Conservation (phyloP, 208 protist species). For the Acanthamoeba rhysodes region DNA sequence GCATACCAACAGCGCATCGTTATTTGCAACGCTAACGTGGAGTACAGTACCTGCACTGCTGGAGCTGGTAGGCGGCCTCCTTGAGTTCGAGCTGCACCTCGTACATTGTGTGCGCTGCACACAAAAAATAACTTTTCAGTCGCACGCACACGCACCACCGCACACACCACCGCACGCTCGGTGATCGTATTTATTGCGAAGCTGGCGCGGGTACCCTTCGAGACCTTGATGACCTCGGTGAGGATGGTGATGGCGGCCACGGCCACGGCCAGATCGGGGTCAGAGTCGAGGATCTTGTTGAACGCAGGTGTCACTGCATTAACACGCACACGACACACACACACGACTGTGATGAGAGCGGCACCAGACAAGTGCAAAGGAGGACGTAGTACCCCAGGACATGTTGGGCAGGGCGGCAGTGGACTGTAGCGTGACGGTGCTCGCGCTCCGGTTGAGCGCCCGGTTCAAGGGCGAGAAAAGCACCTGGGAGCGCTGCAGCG, state of each 20-base stretch:
- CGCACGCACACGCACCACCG: no score
- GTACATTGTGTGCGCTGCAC: slow-evolving; percentile 71
- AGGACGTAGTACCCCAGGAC: slow-evolving; percentile 55
- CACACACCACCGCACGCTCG: no score
- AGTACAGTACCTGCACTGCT: slow-evolving; percentile 43
- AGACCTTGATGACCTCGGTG: slow-evolving; percentile 74
- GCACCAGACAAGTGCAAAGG: background rate
- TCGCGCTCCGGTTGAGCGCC: slow-evolving; percentile 57
- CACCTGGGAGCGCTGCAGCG: slow-evolving; percentile 51
- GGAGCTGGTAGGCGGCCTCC: slow-evolving; percentile 69
- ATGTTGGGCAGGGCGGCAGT: slow-evolving; percentile 29
- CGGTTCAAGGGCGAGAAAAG: slow-evolving; percentile 44
- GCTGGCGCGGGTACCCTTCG: background rate
- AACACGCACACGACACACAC: background rate
- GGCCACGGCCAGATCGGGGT: slow-evolving; percentile 66
- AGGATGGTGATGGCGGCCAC: slow-evolving; percentile 76
- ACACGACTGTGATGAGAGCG: background rate
- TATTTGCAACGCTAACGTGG: no score
- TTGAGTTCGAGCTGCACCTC: slow-evolving; percentile 71
- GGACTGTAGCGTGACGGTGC: background rate
- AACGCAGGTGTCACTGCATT: slow-evolving; percentile 8
- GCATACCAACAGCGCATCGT: background rate
- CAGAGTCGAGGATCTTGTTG: slow-evolving; percentile 36
- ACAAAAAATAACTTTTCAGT: background rate
- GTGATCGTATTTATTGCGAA: no score